Percentiles rank a stretch among this genome's conserved stretches.
Conservation (phyloP, 352 stramenopile genomes). For the Thalassiosira hispida region DNA sequence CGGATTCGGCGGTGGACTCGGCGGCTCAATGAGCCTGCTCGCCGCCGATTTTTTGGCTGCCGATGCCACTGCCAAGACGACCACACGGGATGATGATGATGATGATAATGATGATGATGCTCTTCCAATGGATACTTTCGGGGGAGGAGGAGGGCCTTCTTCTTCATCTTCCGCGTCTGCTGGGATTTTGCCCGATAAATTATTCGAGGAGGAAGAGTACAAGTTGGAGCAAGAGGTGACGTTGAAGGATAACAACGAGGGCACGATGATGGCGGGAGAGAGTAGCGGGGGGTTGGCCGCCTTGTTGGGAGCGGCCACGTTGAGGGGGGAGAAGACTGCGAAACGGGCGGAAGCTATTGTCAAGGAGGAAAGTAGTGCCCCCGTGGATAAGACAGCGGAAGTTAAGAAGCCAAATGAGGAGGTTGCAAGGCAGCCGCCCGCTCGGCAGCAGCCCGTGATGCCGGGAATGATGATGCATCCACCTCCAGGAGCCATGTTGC, state of each 20-base stretch:
- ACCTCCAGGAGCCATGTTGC: constrained; percentile 10
- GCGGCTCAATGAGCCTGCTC: constrained; percentile 47
- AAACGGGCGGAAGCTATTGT: too few relatives aligned
- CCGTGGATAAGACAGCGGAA: background rate
- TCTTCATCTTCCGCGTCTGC: too few relatives aligned
- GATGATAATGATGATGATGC: too few relatives aligned
- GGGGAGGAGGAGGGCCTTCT: too few relatives aligned
- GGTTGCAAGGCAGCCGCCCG: too few relatives aligned
- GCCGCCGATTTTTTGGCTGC: constrained; percentile 81
- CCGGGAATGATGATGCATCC: too few relatives aligned
- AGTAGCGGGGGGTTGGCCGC: constrained; percentile 26
- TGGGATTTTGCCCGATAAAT: too few relatives aligned
- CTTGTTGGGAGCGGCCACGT: constrained; percentile 20
- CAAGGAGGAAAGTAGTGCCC: background rate
- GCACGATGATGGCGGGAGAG: background rate
- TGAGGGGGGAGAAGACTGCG: background rate
- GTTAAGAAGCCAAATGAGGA: background rate
- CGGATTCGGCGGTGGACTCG: constrained; percentile 4
- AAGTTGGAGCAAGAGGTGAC: constrained; percentile 19
- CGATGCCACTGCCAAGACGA: constrained; percentile 69
- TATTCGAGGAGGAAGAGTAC: constrained; percentile 28
- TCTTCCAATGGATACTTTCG: too few relatives aligned
- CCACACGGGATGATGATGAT: constrained; percentile 3
- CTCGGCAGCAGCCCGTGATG: too few relatives aligned
- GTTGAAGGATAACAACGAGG: background rate